Percentiles rank a stretch among this genome's conserved stretches.
phyloP scores from a whole-genome alignment of 371 early-diverging fungal species.

The Capillidium rhysosporum region DNA sequence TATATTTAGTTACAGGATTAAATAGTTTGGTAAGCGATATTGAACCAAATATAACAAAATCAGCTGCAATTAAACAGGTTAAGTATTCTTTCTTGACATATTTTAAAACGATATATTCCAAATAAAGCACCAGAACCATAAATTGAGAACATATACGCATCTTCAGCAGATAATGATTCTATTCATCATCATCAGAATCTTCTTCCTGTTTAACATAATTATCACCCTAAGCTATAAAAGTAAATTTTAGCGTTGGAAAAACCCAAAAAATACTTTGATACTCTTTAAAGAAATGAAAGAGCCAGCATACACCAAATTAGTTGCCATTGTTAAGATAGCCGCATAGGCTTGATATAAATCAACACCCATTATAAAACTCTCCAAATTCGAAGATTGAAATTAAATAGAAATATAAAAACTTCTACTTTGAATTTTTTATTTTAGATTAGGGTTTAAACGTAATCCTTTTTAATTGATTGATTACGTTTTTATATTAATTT shows the following conservation, averaged over 20 bases:
- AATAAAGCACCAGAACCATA: conserved; percentile 73
- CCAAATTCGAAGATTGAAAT: no score
- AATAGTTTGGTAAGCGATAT: conserved; percentile 48
- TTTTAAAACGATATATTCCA: conserved; percentile 68
- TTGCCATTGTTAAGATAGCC: conserved; percentile 75
- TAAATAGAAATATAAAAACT: background rate
- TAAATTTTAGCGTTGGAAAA: background rate
- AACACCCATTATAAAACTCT: conserved; percentile 9
- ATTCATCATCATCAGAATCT: conserved; percentile 37
- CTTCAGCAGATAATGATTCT: conserved; percentile 66
- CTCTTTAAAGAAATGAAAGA: conserved; percentile 50
- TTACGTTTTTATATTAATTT: no score
- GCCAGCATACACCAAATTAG: conserved; percentile 72
- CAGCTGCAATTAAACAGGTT: conserved; percentile 65
- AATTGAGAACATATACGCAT: conserved; percentile 86
- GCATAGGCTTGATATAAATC: conserved; percentile 59
- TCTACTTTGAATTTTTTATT: background rate
- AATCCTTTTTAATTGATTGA: no score
- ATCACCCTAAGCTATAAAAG: background rate
- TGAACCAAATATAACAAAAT: conserved; percentile 69
- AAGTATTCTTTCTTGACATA: conserved; percentile 68
- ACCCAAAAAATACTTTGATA: conserved; percentile 27
- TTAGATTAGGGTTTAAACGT: background rate
- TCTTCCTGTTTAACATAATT: conserved; percentile 15
- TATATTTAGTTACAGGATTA: conserved; percentile 24